Percentiles rank a stretch among this genome's conserved stretches.
phyloP scores from a whole-genome alignment of 768 basidiomycete genomes.

The Lactarius hengduanensis region DNA sequence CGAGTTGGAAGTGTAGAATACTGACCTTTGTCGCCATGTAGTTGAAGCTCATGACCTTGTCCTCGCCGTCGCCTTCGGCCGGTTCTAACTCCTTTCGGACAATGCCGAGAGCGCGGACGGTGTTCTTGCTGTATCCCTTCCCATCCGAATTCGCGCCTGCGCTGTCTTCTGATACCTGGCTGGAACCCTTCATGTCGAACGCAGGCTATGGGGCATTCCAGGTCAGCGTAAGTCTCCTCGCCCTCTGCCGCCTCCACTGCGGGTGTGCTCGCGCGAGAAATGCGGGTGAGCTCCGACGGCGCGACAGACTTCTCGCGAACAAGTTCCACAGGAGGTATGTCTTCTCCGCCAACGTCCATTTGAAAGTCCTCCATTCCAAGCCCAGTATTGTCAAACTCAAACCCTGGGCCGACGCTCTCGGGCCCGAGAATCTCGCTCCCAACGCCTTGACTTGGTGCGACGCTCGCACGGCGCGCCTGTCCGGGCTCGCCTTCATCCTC shows the following conservation, averaged over 20 bases:
- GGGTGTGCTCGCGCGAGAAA: conserved; percentile 67
- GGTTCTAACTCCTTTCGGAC: conserved; percentile 71
- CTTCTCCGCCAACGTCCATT: conserved; percentile 60
- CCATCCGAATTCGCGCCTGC: conserved; percentile 50
- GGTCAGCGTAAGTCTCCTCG: conserved; percentile 66
- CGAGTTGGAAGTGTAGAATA: background rate
- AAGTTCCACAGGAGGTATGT: conserved; percentile 42
- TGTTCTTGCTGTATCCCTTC: conserved; percentile 86
- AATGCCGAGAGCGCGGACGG: conserved; percentile 76
- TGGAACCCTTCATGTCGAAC: conserved; percentile 67
- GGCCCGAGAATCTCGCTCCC: conserved; percentile 55
- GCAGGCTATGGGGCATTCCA: conserved; percentile 74
- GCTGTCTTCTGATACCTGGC: conserved; percentile 39
- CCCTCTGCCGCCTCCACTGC: conserved; percentile 60
- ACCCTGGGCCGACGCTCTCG: conserved; percentile 30
- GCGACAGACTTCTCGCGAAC: conserved; percentile 47
- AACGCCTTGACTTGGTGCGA: conserved; percentile 54
- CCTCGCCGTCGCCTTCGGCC: conserved; percentile 45
- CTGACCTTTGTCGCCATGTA: conserved; percentile 75
- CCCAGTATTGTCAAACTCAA: conserved; percentile 62
- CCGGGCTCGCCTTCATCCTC: conserved; percentile 62
- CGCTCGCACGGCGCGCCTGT: conserved; percentile 65
- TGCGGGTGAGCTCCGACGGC: conserved; percentile 54
- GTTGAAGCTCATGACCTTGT: conserved; percentile 71
- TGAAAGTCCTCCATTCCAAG: conserved; percentile 65